Evolutionary conservation across 2,329 filamentous ascomycete species (phyloP).

Genomic region (Neonectria faginata): DNA sequence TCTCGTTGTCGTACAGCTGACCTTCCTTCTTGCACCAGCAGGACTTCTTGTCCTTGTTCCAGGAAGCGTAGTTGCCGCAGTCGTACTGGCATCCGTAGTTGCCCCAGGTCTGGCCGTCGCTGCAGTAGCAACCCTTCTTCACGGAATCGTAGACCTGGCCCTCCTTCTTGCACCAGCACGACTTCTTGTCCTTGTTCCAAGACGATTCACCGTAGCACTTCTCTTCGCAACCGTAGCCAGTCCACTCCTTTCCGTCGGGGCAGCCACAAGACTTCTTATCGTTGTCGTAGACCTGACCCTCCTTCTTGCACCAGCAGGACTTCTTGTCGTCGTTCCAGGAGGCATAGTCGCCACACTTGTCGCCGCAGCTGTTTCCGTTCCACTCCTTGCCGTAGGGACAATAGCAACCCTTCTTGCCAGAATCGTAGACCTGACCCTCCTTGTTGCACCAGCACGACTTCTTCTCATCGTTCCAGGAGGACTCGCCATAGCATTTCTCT

Average conservation of each 20-base stretch:
- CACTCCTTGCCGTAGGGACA: not conserved
- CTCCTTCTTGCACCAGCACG: not conserved
- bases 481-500: not conserved
- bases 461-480: not conserved
- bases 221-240: not conserved
- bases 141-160: not conserved
- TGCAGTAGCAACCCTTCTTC: not conserved
- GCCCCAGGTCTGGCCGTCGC: not conserved
- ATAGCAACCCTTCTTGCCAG: not conserved
- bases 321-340: not conserved
- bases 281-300: not conserved
- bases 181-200: not conserved
- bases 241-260: not conserved
- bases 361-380: not conserved
- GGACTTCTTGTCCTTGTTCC: not conserved
- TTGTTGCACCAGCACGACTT: not conserved
- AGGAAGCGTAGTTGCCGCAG: not conserved
- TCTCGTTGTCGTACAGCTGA: not conserved
- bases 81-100: not conserved
- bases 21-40: not conserved
- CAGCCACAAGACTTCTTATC: not conserved
- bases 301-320: not conserved
- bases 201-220: not conserved
- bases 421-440: not conserved
- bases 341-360: not conserved